phyloP scores from a whole-genome alignment of 2,329 filamentous ascomycete genomes.

The Phialophora verrucosa region DNA sequence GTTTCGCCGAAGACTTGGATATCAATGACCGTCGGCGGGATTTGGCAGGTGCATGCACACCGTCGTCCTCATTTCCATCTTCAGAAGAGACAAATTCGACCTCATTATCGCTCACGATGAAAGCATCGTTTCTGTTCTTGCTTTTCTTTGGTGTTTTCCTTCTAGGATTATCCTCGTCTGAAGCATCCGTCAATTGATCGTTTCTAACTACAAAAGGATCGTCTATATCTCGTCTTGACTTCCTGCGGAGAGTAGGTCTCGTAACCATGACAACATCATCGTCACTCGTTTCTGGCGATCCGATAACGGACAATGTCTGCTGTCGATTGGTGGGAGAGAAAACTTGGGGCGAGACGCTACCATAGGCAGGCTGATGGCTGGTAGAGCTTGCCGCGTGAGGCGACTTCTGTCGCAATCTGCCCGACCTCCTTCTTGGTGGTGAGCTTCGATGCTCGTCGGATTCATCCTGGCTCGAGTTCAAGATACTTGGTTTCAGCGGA shows the following conservation, averaged over 20 bases:
- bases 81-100: conserved; percentile 35
- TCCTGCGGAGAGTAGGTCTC: conserved; percentile 26
- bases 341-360: neutral
- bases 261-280: conserved; percentile 39
- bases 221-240: conserved; percentile 37
- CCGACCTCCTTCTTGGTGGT: conserved; percentile 17
- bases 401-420: conserved; percentile 16
- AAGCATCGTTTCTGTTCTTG: conserved; percentile 39
- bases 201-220: conserved; percentile 40
- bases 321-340: conserved; percentile 5
- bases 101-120: conserved; percentile 41
- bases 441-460: conserved; percentile 7
- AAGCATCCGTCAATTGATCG: conserved; percentile 30
- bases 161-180: conserved; percentile 32
- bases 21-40: conserved; percentile 6
- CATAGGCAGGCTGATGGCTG: neutral
- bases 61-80: conserved; percentile 23
- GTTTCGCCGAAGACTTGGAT: conserved; percentile 16
- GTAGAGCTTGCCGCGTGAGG: neutral
- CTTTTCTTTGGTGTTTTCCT: conserved; percentile 40
- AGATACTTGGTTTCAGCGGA: neutral
- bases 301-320: conserved; percentile 32
- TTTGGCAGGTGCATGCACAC: neutral
- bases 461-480: neutral
- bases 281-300: conserved; percentile 42